Evolutionary conservation across 2,329 filamentous ascomycete species (phyloP).

Genomic region (Xylaria sp.): DNA sequence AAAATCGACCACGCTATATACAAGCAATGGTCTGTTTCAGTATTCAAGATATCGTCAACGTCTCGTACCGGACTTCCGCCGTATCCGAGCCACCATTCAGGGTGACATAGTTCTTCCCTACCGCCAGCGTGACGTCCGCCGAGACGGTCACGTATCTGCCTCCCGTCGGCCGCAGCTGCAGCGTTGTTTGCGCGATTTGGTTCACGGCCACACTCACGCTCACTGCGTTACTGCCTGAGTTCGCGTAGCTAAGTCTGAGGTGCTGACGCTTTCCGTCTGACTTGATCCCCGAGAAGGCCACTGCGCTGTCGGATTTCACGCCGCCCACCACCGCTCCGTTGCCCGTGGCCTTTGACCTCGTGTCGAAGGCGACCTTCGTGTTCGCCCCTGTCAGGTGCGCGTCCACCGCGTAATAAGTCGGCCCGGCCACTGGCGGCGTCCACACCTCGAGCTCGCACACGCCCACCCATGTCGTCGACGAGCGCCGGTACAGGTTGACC

Average conservation of each 20-base stretch:
- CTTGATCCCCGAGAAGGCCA: conserved; percentile 46
- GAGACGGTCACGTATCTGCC: conserved; percentile 35
- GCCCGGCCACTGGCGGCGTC: conserved; percentile 40
- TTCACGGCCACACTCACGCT: conserved; percentile 43
- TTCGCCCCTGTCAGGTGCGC: conserved; percentile 43
- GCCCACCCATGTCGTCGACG: conserved; percentile 42
- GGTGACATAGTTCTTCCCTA: conserved; percentile 46
- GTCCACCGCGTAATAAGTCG: conserved; percentile 45
- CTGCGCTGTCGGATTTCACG: conserved; percentile 40
- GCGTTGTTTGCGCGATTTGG: conserved; percentile 33
- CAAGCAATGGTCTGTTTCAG: not conserved
- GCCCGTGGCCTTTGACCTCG: conserved; percentile 35
- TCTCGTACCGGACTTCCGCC: conserved; percentile 41
- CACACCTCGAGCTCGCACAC: conserved; percentile 50
- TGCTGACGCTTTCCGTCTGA: conserved; percentile 32
- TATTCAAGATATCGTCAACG: conserved; percentile 30
- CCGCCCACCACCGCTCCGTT: conserved; percentile 45
- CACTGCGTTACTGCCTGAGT: conserved; percentile 34
- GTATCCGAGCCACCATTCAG: conserved; percentile 39
- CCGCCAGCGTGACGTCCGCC: conserved; percentile 36
- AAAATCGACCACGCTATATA: not conserved
- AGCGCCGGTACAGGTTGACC: conserved; percentile 45
- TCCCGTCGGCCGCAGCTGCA: conserved; percentile 37
- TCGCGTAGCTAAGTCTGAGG: conserved; percentile 43
- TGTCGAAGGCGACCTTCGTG: conserved; percentile 42